Conservation (phyloP, 306 rosid genomes). For the Vicia sativa region DNA sequence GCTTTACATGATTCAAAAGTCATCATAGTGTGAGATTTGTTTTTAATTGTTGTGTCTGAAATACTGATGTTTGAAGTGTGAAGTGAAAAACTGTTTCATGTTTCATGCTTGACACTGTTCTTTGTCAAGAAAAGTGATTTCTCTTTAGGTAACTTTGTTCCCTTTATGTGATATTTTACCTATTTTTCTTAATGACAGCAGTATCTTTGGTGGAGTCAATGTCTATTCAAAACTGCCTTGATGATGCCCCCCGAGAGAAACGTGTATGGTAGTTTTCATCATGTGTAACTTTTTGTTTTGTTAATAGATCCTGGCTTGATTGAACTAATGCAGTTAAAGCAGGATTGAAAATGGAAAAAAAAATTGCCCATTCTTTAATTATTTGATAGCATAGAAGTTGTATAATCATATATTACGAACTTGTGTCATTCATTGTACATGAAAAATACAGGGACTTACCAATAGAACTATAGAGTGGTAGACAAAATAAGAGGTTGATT, state of each 20-base stretch:
- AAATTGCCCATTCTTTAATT: slow-evolving; percentile 6
- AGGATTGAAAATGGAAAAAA: not conserved
- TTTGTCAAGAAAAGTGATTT: slow-evolving; percentile 3
- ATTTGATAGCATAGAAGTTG: slow-evolving; percentile 22
- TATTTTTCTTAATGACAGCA: slow-evolving; percentile 44
- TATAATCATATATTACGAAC: slow-evolving; percentile 19
- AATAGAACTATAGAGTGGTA: not conserved
- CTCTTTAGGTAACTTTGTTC: slow-evolving; percentile 1
- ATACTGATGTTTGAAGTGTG: slow-evolving; percentile 3
- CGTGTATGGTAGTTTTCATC: slow-evolving; percentile 33
- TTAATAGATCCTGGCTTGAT: slow-evolving; percentile 26
- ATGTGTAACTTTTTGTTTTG: slow-evolving; percentile 32
- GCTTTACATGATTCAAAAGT: not conserved
- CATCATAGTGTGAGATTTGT: not conserved
- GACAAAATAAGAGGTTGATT: not conserved
- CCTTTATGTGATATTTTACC: slow-evolving; percentile 37
- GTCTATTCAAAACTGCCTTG: slow-evolving; percentile 47
- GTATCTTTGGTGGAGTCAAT: slow-evolving; percentile 43
- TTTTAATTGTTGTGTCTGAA: slow-evolving; percentile 2
- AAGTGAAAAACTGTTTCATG: slow-evolving; percentile 13
- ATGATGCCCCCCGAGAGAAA: slow-evolving; percentile 44
- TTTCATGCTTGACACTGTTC: slow-evolving; percentile 9
- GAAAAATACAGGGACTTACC: not conserved
- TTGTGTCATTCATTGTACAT: not conserved
- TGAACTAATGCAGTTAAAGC: slow-evolving; percentile 26